phyloP scores from a whole-genome alignment of 2,329 filamentous ascomycete genomes.

The Cytospora schulzeri region DNA sequence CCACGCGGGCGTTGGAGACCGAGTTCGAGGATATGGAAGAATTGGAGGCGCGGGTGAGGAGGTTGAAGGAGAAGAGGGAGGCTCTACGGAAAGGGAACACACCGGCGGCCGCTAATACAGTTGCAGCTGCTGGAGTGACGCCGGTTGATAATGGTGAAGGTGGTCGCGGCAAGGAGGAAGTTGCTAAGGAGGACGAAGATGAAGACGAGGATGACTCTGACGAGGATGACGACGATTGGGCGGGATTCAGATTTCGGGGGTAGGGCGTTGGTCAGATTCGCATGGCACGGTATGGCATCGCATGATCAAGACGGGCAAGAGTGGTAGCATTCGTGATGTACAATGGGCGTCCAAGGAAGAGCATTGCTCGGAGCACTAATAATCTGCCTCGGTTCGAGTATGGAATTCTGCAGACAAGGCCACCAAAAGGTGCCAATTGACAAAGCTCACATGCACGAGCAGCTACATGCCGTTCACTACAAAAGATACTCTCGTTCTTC shows the following conservation, averaged over 20 bases:
- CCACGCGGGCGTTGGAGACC: conserved; percentile 69
- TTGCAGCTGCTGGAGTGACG: neutral
- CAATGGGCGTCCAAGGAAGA: conserved; percentile 4
- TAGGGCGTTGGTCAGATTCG: neutral
- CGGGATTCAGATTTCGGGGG: conserved; percentile 56
- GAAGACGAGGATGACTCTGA: conserved; percentile 47
- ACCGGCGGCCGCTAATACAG: conserved; percentile 25
- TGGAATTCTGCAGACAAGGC: neutral
- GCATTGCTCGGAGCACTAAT: conserved; percentile 2
- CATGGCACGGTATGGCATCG: conserved; percentile 1
- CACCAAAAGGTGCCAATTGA: neutral
- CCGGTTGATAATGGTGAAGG: conserved; percentile 27
- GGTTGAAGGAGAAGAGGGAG: conserved; percentile 71
- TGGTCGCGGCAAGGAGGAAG: conserved; percentile 35
- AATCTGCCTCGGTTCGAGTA: neutral
- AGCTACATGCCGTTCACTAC: no score
- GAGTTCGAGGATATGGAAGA: conserved; percentile 85
- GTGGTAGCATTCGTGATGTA: neutral
- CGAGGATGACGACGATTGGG: conserved; percentile 59
- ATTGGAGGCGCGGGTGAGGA: conserved; percentile 70
- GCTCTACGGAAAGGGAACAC: conserved; percentile 54
- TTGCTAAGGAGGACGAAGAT: conserved; percentile 45
- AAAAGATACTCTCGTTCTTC: neutral
- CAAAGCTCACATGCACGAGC: neutral
- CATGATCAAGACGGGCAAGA: neutral